Percentiles rank a stretch among this genome's conserved stretches.
phyloP scores from a whole-genome alignment of 352 stramenopile genomes.

The Phytopythium mirpurense region DNA sequence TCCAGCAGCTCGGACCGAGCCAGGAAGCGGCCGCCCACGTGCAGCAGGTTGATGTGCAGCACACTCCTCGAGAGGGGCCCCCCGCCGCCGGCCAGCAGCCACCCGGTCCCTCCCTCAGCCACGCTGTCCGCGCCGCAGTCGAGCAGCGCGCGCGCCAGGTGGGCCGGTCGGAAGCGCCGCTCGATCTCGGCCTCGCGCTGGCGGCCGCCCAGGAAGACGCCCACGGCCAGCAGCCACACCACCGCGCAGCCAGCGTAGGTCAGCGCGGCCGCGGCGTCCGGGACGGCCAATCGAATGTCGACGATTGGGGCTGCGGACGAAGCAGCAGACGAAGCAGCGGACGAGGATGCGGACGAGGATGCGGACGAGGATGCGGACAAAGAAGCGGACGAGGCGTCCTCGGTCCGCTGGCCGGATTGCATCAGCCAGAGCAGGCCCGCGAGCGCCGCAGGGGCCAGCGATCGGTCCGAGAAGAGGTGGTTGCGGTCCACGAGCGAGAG shows the following conservation, averaged over 20 bases:
- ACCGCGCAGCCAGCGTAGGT: constrained; percentile 31
- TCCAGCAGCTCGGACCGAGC: constrained; percentile 48
- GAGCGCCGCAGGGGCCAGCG: constrained; percentile 39
- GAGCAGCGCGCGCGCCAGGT: constrained; percentile 39
- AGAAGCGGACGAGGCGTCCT: neutral
- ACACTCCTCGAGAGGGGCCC: constrained; percentile 26
- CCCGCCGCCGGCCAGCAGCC: neutral
- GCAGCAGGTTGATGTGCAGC: constrained; percentile 45
- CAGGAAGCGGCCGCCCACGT: constrained; percentile 39
- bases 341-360: constrained; percentile 17
- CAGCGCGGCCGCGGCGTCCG: constrained; percentile 26
- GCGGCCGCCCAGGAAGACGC: constrained; percentile 37
- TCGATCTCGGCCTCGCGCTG: constrained; percentile 37
- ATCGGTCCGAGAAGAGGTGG: constrained; percentile 44
- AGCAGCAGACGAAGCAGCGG: constrained; percentile 17
- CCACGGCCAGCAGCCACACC: constrained; percentile 29
- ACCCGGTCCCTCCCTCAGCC: neutral
- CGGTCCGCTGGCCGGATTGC: constrained; percentile 29
- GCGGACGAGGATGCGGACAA: constrained; percentile 17
- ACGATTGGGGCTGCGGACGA: constrained; percentile 17
- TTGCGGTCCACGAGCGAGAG: constrained; percentile 33
- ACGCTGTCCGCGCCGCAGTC: constrained; percentile 14
- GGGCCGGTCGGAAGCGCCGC: constrained; percentile 34
- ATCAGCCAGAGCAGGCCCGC: constrained; percentile 53
- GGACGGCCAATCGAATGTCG: constrained; percentile 32